phyloP scores from a whole-genome alignment of 768 basidiomycete species.

The Podaxis sp. region DNA sequence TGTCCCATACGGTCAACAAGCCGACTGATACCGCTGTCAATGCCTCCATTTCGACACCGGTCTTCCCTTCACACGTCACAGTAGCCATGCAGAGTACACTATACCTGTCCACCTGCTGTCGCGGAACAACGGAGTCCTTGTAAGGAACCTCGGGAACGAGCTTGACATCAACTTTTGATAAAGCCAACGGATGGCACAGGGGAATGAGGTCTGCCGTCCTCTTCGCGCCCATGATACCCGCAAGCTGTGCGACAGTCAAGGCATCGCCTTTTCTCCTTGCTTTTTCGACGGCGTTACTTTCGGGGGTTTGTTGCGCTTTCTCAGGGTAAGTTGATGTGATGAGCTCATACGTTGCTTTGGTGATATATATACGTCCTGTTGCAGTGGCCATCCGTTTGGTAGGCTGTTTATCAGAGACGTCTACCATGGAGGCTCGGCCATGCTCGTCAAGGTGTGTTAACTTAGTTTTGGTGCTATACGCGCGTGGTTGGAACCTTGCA shows the following conservation, averaged over 20 bases:
- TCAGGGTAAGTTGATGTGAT: conserved; percentile 44
- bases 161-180: conserved; percentile 68
- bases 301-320: conserved; percentile 9
- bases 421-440: conserved; percentile 83
- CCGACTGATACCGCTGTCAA: conserved; percentile 79
- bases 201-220: conserved; percentile 83
- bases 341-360: conserved; percentile 62
- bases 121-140: neutral
- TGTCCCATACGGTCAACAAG: conserved; percentile 87
- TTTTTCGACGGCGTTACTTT: conserved; percentile 46
- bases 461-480: conserved; percentile 27
- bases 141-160: conserved; percentile 46
- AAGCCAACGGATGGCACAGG: conserved; percentile 79
- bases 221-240: conserved; percentile 87
- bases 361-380: conserved; percentile 69
- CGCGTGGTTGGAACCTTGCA: conserved; percentile 1
- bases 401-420: conserved; percentile 61
- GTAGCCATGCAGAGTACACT: conserved; percentile 65
- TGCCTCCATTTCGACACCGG: conserved; percentile 94
- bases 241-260: conserved; percentile 76
- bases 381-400: conserved; percentile 76
- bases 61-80: conserved; percentile 76
- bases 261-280: conserved; percentile 66
- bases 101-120: conserved; percentile 28
- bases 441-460: conserved; percentile 74